Percentiles rank a stretch among this genome's conserved stretches.
These are phyloP conservation scores for Paramecium pentaurelia DNA, from an alignment of 73 alveolate genomes.

Conservation along the genomic window DNA sequence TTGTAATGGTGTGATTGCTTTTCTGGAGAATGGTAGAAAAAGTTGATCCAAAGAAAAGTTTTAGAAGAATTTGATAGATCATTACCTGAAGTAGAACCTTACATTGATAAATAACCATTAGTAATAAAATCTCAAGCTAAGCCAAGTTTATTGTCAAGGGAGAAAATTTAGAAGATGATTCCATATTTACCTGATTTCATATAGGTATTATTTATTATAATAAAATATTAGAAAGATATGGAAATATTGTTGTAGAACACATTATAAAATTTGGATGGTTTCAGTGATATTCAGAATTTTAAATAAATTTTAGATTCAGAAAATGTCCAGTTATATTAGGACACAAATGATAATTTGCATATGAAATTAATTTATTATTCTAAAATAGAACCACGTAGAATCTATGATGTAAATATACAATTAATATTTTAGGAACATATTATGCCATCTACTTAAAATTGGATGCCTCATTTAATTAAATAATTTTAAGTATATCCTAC, in stretches of 20 bases:
- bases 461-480: background rate
- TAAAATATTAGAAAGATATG: background rate
- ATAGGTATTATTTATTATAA: background rate
- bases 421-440: background rate
- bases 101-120: background rate
- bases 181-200: background rate
- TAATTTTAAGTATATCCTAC: background rate
- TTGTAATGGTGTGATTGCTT: background rate
- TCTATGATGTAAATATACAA: background rate
- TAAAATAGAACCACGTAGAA: background rate
- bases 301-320: background rate
- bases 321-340: background rate
- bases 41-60: background rate
- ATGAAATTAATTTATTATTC: conserved; percentile 27
- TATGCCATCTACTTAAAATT: background rate
- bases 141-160: conserved; percentile 10
- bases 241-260: background rate
- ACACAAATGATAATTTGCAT: background rate
- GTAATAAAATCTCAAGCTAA: background rate
- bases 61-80: background rate
- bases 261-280: background rate
- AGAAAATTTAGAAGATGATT: background rate
- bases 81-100: background rate
- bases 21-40: background rate
- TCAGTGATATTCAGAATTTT: background rate